phyloP scores from a whole-genome alignment of 148 eudicot species.

The Rhododendron ferrugineum region DNA sequence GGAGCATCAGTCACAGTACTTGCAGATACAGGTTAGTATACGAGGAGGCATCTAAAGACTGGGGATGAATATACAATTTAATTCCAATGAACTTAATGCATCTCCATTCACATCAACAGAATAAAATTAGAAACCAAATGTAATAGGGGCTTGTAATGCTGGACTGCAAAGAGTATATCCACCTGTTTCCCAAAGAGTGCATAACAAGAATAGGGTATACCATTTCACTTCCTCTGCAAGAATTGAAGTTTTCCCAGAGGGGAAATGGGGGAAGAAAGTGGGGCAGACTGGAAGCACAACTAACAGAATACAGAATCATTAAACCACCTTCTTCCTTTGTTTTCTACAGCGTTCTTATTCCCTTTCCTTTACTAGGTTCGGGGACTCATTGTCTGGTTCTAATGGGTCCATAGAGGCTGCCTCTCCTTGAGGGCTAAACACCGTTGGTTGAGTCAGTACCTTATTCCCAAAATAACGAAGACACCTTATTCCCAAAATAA shows the following conservation, averaged over 20 bases:
- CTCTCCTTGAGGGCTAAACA: neutral
- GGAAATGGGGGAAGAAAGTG: neutral
- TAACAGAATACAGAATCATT: neutral
- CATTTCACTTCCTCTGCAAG: neutral
- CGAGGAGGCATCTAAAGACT: neutral
- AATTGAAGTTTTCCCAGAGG: neutral
- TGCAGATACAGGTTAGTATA: neutral
- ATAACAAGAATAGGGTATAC: neutral
- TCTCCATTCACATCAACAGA: neutral
- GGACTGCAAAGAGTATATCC: neutral
- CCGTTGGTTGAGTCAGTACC: neutral
- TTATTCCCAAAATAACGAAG: neutral
- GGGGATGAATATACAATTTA: neutral
- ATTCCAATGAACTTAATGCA: neutral
- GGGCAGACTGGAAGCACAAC: neutral
- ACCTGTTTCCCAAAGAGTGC: slow-evolving; percentile 5
- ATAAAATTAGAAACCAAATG: neutral
- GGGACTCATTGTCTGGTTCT: neutral
- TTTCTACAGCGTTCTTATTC: neutral
- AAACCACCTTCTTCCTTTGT: neutral
- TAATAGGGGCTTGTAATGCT: neutral
- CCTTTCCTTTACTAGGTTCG: neutral
- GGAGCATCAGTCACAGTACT: neutral
- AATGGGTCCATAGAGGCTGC: neutral
- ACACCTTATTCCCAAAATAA: neutral